Percentiles rank a stretch among this genome's conserved stretches.
Evolutionary conservation across 2,329 filamentous ascomycete genomes (phyloP).

Genomic region (Chalaropsis thielavioides): DNA sequence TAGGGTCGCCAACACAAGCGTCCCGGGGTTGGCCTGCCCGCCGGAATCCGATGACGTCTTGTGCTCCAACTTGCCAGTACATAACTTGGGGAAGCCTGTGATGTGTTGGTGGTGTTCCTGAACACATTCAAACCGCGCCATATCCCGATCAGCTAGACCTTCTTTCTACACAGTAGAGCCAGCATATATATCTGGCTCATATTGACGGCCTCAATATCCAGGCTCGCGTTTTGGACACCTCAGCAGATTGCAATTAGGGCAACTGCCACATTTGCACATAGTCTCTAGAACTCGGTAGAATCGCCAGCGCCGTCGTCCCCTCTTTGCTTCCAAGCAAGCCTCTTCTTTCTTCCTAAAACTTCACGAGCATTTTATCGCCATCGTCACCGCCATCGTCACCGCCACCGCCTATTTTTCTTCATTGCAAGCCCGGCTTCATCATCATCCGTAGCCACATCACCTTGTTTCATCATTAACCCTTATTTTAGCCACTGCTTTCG

Average conservation of each 20-base stretch:
- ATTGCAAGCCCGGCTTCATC: not conserved
- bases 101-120: not conserved
- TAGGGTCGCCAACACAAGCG: not conserved
- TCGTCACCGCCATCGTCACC: not conserved
- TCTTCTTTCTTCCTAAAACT: not conserved
- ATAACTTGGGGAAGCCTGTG: not conserved
- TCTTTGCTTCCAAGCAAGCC: not conserved
- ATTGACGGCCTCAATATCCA: not conserved
- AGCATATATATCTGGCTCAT: not conserved
- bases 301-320: not conserved
- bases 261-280: not conserved
- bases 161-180: not conserved
- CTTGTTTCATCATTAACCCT: not conserved
- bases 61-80: not conserved
- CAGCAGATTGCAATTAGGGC: not conserved
- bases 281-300: not conserved
- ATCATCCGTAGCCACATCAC: not conserved
- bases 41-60: not conserved
- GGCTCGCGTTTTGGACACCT: not conserved
- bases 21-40: not conserved
- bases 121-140: not conserved
- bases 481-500: not conserved
- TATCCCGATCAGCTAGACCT: not conserved
- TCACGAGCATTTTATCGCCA: not conserved
- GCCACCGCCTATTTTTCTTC: not conserved